These are phyloP conservation scores for Trichoderma polysporum DNA, from an alignment of 2,329 filamentous ascomycete species.

Conservation along the genomic window DNA sequence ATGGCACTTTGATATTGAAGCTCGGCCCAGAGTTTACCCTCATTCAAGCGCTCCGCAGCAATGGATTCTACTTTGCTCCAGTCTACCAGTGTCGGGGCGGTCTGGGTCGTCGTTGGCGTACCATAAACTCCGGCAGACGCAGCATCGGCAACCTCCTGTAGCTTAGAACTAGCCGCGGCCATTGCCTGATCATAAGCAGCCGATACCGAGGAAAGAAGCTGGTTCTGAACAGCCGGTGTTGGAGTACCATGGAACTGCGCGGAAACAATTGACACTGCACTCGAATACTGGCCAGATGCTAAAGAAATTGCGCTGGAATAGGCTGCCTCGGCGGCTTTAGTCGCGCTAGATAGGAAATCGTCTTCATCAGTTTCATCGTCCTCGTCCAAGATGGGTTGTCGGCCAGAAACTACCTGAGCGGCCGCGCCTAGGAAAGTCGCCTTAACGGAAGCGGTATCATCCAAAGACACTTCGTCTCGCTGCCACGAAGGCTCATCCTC, in stretches of 20 bases:
- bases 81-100: constrained; percentile 36
- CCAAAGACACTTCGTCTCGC: constrained; percentile 27
- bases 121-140: constrained; percentile 52
- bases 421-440: constrained; percentile 51
- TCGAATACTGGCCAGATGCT: constrained; percentile 67
- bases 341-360: constrained; percentile 37
- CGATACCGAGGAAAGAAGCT: constrained; percentile 68
- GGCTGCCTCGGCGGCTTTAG: constrained; percentile 51
- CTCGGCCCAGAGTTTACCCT: constrained; percentile 69
- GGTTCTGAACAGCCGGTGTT: constrained; percentile 62
- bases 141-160: constrained; percentile 55
- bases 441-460: constrained; percentile 41
- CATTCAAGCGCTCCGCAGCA: constrained; percentile 66
- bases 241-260: constrained; percentile 67
- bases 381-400: constrained; percentile 51
- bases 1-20: constrained; percentile 70
- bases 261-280: constrained; percentile 66
- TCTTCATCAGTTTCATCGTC: constrained; percentile 41
- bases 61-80: constrained; percentile 59
- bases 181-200: constrained; percentile 66
- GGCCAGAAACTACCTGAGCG: constrained; percentile 49
- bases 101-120: constrained; percentile 45
- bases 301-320: constrained; percentile 65
- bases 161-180: constrained; percentile 58
- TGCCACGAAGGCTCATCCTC: constrained; percentile 27